Base-by-base conservation (phyloP, 805 yeast genomes). In the Wilhelminamyces savonicus region DNA sequence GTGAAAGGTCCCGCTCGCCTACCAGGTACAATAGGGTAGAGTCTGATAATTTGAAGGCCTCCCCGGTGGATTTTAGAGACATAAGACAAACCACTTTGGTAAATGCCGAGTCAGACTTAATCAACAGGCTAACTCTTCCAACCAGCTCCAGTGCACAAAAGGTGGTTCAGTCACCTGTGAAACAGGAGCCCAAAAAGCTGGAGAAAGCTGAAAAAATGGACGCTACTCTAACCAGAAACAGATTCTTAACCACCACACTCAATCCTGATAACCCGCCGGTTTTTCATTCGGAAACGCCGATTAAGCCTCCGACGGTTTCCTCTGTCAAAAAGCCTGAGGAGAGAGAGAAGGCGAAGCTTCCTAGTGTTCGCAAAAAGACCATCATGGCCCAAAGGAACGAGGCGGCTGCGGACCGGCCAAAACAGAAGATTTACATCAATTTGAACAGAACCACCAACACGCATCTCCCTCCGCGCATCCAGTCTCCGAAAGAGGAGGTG, bases 161-260 rank as follows among this genome's bases (percentile, higher is more conserved):
- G 35, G 9, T 37, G 26, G n/a, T 36, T 26, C 15, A 8, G 25
- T 5, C 23, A 13, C 22, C 7, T 5, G 7, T 11, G 12, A 8
- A 25, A 4, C 25, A 26, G 13, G 24, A 17, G 8, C 21, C 29
- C 5, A 23, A 17, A 11, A 29, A 28, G 21, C 24, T 16, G 9
- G 17, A 26, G 21, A 26, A 27, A 18, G 26, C 13, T n/a, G 25
- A 31, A 16, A 27, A 28, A 22, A 21, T 23, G 20, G 37, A 35
- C n/a, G 26, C 27, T 3, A 27, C 41, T 3, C 34, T 27, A 14
- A 40, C 42, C 11, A 57, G 49, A 35, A 62, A 60, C 34, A 50
- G 50, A 32, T 58, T 62, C 30, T 46, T 61, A 20, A 54, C 65
- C 1, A 58, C 66, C 1, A 52, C 58, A 6, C 43, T 62, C 14